Evolutionary conservation across 371 early-diverging fungal genomes (phyloP).

Genomic region (Apophysomyces ossiformis): DNA sequence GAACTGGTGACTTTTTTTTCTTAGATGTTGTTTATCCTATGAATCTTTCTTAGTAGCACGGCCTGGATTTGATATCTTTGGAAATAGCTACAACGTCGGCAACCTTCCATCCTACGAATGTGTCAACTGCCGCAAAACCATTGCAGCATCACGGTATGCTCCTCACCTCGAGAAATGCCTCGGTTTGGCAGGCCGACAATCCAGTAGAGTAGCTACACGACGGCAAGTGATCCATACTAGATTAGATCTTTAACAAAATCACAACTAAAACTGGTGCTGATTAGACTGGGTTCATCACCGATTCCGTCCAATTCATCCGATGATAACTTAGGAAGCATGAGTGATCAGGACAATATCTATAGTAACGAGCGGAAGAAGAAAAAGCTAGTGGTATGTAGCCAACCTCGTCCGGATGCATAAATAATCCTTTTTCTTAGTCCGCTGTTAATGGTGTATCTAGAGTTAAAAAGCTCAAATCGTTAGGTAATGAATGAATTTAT

Average conservation of each 20-base stretch:
- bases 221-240: conserved; percentile 33
- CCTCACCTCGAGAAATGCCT: conserved; percentile 91
- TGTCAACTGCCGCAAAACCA: conserved; percentile 74
- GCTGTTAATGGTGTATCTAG: conserved; percentile 30
- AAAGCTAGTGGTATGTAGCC: neutral
- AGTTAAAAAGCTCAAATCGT: conserved; percentile 37
- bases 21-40: conserved; percentile 4
- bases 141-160: conserved; percentile 84
- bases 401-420: neutral
- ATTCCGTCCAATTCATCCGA: conserved; percentile 26
- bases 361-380: conserved; percentile 17
- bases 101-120: conserved; percentile 74
- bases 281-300: conserved; percentile 23
- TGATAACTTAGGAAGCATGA: conserved; percentile 24
- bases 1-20: neutral
- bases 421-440: conserved; percentile 8
- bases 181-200: conserved; percentile 76
- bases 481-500: conserved; percentile 16
- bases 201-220: conserved; percentile 67
- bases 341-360: conserved; percentile 6
- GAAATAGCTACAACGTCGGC: conserved; percentile 62
- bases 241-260: neutral
- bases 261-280: neutral
- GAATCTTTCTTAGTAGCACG: conserved; percentile 34
- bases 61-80: conserved; percentile 76